Conservation (phyloP, 23 red algal species). For the Agarophyton chilense region DNA sequence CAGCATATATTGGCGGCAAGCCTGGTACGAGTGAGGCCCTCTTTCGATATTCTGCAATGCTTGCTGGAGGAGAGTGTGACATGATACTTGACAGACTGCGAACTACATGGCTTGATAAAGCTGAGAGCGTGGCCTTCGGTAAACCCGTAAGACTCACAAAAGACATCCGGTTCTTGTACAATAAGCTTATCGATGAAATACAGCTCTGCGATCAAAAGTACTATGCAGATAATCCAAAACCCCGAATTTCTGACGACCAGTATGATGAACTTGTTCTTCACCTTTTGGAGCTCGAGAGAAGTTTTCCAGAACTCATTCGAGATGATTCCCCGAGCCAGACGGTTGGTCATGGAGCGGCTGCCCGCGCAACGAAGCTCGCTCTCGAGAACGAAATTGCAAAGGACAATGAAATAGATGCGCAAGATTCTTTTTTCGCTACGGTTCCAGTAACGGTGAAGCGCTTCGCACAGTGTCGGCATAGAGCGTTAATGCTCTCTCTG, state of each 20-base stretch:
- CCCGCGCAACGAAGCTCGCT: constrained; percentile 40
- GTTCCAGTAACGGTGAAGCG: constrained; percentile 5
- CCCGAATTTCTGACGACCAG: constrained; percentile 69
- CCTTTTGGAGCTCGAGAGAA: constrained; percentile 59
- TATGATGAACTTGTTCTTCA: constrained; percentile 80
- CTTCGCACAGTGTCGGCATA: constrained; percentile 67
- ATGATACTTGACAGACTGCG: constrained; percentile 43
- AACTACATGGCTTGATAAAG: constrained; percentile 22
- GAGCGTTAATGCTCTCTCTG: constrained; percentile 66
- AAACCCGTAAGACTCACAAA: constrained; percentile 1
- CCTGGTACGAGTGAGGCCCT: constrained; percentile 17
- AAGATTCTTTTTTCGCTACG: constrained; percentile 37
- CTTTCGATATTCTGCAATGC: neutral
- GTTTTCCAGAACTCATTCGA: constrained; percentile 65
- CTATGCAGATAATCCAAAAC: constrained; percentile 67
- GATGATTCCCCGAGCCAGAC: constrained; percentile 68
- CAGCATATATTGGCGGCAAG: neutral
- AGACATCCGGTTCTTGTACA: constrained; percentile 43
- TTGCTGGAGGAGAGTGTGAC: constrained; percentile 52
- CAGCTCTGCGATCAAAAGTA: constrained; percentile 59
- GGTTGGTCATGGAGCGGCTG: constrained; percentile 65
- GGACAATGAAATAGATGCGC: neutral
- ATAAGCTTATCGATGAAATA: constrained; percentile 64
- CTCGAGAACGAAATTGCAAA: constrained; percentile 30
- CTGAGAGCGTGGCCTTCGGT: neutral